Percentiles rank a stretch among this genome's conserved stretches.
Evolutionary conservation across 1,139 yeast species (phyloP).

Genomic region (Pichia sp.): DNA sequence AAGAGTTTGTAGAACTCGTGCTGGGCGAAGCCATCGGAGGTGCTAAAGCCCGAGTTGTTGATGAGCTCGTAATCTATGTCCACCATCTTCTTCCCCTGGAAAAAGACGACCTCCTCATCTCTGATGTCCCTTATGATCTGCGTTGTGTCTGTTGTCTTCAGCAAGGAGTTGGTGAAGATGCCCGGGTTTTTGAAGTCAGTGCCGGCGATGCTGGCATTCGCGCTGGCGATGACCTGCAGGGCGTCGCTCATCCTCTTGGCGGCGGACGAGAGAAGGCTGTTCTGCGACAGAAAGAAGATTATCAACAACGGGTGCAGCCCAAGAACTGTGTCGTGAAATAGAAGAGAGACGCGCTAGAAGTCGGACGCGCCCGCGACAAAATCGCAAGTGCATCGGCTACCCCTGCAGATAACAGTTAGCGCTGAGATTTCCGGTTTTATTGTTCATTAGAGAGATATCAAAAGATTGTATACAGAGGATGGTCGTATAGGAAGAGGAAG

Average conservation of each 20-base stretch:
- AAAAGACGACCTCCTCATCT: conserved; percentile 17
- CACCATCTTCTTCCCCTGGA: conserved; percentile 16
- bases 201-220: neutral
- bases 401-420: neutral
- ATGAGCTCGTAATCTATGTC: conserved; percentile 18
- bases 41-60: neutral
- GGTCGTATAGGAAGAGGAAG: neutral
- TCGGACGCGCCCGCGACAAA: no score
- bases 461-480: neutral
- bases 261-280: no score
- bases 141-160: conserved; percentile 19
- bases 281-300: no score
- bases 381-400: no score
- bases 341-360: no score
- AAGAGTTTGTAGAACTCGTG: conserved; percentile 10
- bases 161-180: conserved; percentile 17
- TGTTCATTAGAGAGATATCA: neutral
- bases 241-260: neutral
- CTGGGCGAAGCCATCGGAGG: conserved; percentile 6
- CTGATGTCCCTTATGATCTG: conserved; percentile 19
- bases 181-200: conserved; percentile 10
- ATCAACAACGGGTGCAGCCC: no score
- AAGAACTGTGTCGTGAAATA: no score
- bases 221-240: neutral
- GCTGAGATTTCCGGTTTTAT: neutral